Conservation (phyloP, 345 rosid species). For the Xanthoceras sorbifolium region DNA sequence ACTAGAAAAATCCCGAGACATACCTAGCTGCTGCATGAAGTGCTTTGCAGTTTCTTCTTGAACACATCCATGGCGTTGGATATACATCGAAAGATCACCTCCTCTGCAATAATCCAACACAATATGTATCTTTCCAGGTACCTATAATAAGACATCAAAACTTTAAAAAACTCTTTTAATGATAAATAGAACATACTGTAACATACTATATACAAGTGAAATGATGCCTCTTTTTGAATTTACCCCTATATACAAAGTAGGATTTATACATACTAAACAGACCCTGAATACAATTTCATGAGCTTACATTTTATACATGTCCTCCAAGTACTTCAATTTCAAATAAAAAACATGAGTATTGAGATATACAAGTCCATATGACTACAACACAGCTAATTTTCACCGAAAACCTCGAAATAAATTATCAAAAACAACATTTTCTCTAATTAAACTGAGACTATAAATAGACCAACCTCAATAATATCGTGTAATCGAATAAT, state of each 20-base stretch:
- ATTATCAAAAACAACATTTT: neutral
- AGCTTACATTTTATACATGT: neutral
- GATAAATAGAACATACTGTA: neutral
- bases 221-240: too few relatives aligned
- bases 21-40: constrained; percentile 94
- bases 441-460: neutral
- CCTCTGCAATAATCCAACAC: constrained; percentile 92
- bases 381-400: neutral
- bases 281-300: neutral
- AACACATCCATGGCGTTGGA: constrained; percentile 71
- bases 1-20: constrained; percentile 10
- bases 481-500: constrained; percentile 85
- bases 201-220: too few relatives aligned
- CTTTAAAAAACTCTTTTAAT: neutral
- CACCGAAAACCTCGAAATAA: neutral
- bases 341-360: neutral
- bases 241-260: too few relatives aligned
- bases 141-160: constrained; percentile 38
- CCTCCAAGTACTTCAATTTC: neutral
- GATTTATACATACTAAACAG: neutral
- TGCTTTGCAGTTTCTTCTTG: constrained; percentile 84
- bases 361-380: neutral
- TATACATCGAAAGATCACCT: constrained; percentile 86
- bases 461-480: constrained; percentile 63
- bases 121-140: constrained; percentile 81